Base-by-base conservation (phyloP, 2,329 filamentous ascomycete species). In the Colletotrichum liriopes region DNA sequence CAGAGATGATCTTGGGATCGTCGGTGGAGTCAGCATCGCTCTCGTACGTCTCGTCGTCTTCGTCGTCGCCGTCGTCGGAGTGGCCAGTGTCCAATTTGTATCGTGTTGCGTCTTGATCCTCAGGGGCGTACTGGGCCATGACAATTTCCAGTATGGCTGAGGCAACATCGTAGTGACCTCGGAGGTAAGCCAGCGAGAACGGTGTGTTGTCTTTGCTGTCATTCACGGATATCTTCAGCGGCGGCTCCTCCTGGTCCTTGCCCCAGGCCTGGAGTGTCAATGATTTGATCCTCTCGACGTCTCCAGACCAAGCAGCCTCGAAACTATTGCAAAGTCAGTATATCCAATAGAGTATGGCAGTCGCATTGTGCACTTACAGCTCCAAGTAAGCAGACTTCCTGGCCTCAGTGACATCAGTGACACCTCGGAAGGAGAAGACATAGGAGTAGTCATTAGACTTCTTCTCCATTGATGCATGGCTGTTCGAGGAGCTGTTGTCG, bases 231-330 rank as follows among this genome's bases (percentile, higher is more conserved):
- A 94, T 87, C 74, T 90, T 86, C 52, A 96, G 84, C 0, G 93
- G 92, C 0, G 86, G 81, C 64, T 91, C 85, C 5, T 87, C 81
- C 6, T 86, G 81, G 7, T 87, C 82, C 5, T 84, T 78, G 16
- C 88, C 86, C 89, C 91, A 93, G 2, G 87, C 82, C 14, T 85
- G 82, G 26, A 93, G 81, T 1, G 92, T 93, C 47, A 93, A 83
- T 18, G 82, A 80, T 77, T 93, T 93, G 80, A 96, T 89, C 3
- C 84, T 89, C 1, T 89, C 84, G 1, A 93, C 74, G 75, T 96
- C 89, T n/a, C 92, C 92, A 5, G 77, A 76, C 93, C 93, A 96
- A 5, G 90, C 90, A 45, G 93, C 93, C 77, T 96, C 90, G 78
- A 93, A 93, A 9, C 88, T 90, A 67, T 8, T n/a, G 14, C 8